Percentiles rank a stretch among this genome's conserved stretches.
Conservation (phyloP, 148 eudicot species). For the Rhododendron vialii region DNA sequence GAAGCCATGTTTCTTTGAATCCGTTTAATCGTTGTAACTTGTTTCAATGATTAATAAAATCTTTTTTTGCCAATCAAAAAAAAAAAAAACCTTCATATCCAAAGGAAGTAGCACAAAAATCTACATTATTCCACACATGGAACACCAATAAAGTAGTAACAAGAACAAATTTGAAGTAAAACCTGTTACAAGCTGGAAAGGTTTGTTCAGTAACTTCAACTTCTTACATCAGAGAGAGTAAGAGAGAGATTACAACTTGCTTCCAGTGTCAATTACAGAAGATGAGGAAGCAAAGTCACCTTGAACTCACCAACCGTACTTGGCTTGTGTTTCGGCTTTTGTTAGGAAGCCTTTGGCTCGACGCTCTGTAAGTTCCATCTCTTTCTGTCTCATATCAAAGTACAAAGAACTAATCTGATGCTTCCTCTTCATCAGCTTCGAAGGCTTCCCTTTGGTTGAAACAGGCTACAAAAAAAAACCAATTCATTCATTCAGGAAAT, state of each 20-base stretch:
- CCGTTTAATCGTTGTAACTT: too few relatives aligned
- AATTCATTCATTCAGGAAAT: not conserved
- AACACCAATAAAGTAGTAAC: not conserved
- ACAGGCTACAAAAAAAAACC: constrained; percentile 43
- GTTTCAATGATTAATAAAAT: too few relatives aligned
- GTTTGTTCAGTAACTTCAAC: not conserved
- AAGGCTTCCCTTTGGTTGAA: constrained; percentile 69
- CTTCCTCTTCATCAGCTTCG: constrained; percentile 89
- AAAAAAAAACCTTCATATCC: not conserved
- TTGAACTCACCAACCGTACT: constrained; percentile 47
- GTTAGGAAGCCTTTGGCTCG: constrained; percentile 84
- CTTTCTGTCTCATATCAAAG: constrained; percentile 80
- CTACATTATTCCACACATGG: not conserved
- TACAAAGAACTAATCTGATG: constrained; percentile 84
- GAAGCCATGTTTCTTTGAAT: too few relatives aligned
- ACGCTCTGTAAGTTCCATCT: constrained; percentile 75
- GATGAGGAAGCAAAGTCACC: not conserved
- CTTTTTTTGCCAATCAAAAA: too few relatives aligned
- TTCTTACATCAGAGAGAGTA: not conserved
- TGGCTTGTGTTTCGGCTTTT: constrained; percentile 94
- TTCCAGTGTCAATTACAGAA: not conserved
- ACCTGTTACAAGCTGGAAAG: not conserved
- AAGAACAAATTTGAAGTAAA: not conserved
- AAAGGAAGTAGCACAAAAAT: not conserved
- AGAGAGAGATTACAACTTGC: not conserved